Percentiles rank a stretch among this genome's conserved stretches.
Conservation (phyloP, 768 basidiomycete species). For the Leccinum longicurvipes region DNA sequence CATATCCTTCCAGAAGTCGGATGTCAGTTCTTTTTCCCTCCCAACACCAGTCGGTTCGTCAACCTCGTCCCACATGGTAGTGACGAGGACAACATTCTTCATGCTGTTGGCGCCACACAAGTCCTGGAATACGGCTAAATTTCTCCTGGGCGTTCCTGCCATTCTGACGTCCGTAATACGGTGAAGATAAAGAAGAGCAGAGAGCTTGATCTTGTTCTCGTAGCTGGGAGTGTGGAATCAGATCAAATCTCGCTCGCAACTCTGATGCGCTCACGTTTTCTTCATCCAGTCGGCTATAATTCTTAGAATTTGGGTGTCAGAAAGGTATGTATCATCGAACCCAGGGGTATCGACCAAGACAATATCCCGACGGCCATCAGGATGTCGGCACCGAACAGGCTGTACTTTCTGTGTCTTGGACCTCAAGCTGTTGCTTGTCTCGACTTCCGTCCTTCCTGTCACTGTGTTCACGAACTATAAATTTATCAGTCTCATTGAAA, state of each 20-base stretch:
- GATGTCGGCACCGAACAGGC: conserved; percentile 10
- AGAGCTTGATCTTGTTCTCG: conserved; percentile 6
- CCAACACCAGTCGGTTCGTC: background rate
- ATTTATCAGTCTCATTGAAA: background rate
- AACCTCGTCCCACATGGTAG: conserved; percentile 20
- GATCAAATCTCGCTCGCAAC: background rate
- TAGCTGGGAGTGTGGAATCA: conserved; percentile 5
- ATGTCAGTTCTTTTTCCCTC: conserved; percentile 14
- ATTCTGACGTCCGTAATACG: conserved; percentile 12
- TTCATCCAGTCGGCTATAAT: conserved; percentile 17
- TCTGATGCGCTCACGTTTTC: conserved; percentile 7
- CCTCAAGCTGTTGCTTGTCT: background rate
- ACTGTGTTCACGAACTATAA: conserved; percentile 14
- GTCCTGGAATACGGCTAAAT: conserved; percentile 6
- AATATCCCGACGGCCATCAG: conserved; percentile 11
- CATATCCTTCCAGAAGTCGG: conserved; percentile 15
- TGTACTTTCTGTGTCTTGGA: conserved; percentile 9
- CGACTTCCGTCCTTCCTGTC: background rate
- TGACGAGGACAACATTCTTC: conserved; percentile 17
- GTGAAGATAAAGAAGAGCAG: conserved; percentile 15
- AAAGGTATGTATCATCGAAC: conserved; percentile 13
- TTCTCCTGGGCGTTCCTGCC: conserved; percentile 9
- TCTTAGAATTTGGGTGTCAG: conserved; percentile 8
- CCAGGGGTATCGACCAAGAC: conserved; percentile 19
- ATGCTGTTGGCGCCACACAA: conserved; percentile 10